A percentile compares a stretch with the other conserved stretches of the same genome.
phyloP scores from a whole-genome alignment of 331 rosid species.

The Prunus yedoensis region DNA sequence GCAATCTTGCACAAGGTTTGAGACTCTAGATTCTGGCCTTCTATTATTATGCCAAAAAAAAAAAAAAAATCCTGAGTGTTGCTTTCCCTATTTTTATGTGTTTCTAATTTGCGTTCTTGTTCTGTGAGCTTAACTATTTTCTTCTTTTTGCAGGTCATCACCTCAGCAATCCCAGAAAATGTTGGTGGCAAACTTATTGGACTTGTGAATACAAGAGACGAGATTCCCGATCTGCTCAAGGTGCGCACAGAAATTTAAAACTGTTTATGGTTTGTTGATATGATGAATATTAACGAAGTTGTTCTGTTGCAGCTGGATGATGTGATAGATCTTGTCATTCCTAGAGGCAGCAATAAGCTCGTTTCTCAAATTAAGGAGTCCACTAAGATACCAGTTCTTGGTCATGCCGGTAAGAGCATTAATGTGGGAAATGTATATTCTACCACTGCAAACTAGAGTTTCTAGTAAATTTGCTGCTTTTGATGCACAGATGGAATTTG shows the following conservation, averaged over 20 bases:
- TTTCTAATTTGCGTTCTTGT: not conserved
- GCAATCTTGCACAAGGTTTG: constrained; percentile 77
- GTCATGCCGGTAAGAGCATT: constrained; percentile 69
- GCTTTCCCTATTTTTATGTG: not conserved
- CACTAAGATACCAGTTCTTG: constrained; percentile 91
- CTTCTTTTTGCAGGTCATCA: constrained; percentile 56
- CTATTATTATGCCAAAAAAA: not conserved
- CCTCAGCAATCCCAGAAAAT: constrained; percentile 55
- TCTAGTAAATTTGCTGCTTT: constrained; percentile 13
- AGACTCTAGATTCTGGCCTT: constrained; percentile 11
- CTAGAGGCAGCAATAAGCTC: constrained; percentile 82
- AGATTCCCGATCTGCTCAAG: constrained; percentile 83
- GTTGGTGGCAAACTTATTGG: constrained; percentile 76
- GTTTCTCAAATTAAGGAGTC: constrained; percentile 77
- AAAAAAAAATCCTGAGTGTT: not conserved
- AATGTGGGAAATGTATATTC: not conserved
- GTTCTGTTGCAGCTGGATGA: constrained; percentile 63
- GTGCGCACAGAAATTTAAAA: constrained; percentile 34
- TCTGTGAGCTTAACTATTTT: not conserved
- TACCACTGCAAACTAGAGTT: constrained; percentile 7
- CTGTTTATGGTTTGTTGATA: constrained; percentile 14
- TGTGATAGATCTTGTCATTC: constrained; percentile 85
- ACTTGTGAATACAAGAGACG: constrained; percentile 81
- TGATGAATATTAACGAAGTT: constrained; percentile 21
- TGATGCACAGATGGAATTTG: constrained; percentile 67